phyloP scores from a whole-genome alignment of 768 basidiomycete species.

The Heimioporus sp. region DNA sequence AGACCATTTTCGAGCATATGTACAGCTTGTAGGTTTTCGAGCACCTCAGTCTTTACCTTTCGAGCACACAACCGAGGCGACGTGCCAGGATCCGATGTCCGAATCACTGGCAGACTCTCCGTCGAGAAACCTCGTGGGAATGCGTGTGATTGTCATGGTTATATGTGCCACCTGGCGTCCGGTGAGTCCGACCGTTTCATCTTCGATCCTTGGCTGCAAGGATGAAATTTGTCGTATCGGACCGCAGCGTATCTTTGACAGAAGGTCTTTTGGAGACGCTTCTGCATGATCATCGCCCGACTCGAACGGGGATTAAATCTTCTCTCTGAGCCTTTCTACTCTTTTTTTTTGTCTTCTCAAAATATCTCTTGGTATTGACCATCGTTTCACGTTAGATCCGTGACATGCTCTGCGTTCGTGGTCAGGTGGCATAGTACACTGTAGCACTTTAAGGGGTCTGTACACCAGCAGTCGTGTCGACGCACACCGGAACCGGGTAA shows the following conservation, averaged over 20 bases:
- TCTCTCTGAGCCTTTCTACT: conserved; percentile 30
- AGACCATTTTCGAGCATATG: too few relatives aligned
- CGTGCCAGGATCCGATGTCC: too few relatives aligned
- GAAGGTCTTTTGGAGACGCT: conserved; percentile 28
- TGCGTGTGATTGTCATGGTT: too few relatives aligned
- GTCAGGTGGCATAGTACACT: neutral
- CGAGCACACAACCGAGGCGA: too few relatives aligned
- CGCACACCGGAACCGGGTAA: too few relatives aligned
- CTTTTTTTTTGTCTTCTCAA: neutral
- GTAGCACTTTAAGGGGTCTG: neutral
- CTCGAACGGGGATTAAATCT: conserved; percentile 22
- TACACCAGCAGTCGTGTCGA: neutral
- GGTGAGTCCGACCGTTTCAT: neutral
- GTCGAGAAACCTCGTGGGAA: neutral
- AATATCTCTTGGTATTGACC: neutral
- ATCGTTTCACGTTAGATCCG: neutral
- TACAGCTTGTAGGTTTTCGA: too few relatives aligned
- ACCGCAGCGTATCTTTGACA: conserved; percentile 13
- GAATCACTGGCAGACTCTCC: too few relatives aligned
- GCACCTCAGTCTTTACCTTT: too few relatives aligned
- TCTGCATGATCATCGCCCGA: conserved; percentile 25
- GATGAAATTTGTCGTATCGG: conserved; percentile 28
- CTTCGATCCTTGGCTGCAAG: neutral
- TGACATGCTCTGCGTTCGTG: conserved; percentile 1
- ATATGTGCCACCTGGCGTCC: too few relatives aligned